Conservation (phyloP, 805 yeast genomes). For the Tetrapisispora namnaoensis region DNA sequence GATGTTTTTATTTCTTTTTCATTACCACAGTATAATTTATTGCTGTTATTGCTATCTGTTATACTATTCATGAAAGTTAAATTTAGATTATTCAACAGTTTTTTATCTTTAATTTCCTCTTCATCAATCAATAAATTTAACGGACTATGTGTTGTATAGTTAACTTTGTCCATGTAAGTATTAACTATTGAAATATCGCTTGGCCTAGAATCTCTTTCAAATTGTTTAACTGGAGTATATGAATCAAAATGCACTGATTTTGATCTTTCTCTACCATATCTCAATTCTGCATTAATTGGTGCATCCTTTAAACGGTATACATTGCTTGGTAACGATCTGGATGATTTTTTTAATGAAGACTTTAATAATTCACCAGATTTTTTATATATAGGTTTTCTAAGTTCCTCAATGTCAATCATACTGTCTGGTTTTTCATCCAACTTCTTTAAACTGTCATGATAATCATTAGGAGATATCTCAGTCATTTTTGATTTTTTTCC, state of each 20-base stretch:
- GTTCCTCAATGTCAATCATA: not conserved
- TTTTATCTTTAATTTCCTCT: not conserved
- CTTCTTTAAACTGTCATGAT: not conserved
- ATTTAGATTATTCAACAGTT: conserved; percentile 6
- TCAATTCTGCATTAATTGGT: no score
- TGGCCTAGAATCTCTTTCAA: conserved; percentile 66
- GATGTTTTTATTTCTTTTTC: conserved; percentile 3
- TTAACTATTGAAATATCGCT: conserved; percentile 40
- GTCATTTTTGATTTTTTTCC: not conserved
- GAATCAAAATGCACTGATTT: conserved; percentile 78
- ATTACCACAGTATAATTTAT: conserved; percentile 5
- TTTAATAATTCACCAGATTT: conserved; percentile 68
- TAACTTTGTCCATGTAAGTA: conserved; percentile 11
- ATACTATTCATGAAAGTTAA: not conserved
- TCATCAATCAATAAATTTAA: not conserved
- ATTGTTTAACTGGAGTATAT: conserved; percentile 59
- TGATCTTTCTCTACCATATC: conserved; percentile 28
- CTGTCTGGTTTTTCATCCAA: not conserved
- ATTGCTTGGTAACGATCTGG: conserved; percentile 37
- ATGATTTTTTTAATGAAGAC: conserved; percentile 23
- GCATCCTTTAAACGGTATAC: not conserved
- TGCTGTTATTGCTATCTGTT: not conserved
- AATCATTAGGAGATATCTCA: not conserved
- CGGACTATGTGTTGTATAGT: not conserved
- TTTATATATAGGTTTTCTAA: conserved; percentile 42